Evolutionary conservation across 148 eudicot genomes (phyloP), one percentile per base, ranked within the genome.

Genomic region (Simmondsia chinensis): DNA sequence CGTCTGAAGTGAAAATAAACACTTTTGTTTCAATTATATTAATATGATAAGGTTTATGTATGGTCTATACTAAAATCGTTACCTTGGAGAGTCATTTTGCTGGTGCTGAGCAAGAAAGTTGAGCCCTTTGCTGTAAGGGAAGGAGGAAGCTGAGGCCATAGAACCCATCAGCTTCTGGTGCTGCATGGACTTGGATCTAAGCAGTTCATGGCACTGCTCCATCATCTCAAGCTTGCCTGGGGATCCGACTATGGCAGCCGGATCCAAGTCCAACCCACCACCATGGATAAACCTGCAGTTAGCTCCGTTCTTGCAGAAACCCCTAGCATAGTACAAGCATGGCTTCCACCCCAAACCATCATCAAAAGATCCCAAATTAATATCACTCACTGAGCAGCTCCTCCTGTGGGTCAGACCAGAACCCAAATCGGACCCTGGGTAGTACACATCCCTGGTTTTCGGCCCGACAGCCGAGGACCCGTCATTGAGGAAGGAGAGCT

Each of bases 291-390:
- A 88, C 43, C 82, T 63, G 54, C 97, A 83, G 20, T 66, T 69
- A 1, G 64, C 64, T 17, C 97, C 97, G 28, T 88, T 88, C 67
- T 88, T 88, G 34, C 97, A 88, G 38, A 59, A 88, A 9, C 97
- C 97, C 62, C 78, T 80, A 4, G 94, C 91, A 41, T 61, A 88
- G 47, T 83, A 88, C 0, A 83, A 37, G 14, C 97, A 88, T 0
- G 96, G 94, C 30, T 77, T 88, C 91, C 89, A 88, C 2, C 89
- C 89, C 19, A 65, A 56, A n/a, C n/a, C 87, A 15, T 73, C 93
- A 11, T 52, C n/a, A n/a, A n/a, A 36, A 1, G 68, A 56, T 20
- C 73, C 79, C 2, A 72, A 26, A 51, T 56, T 63, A 2, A 79
- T 48, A 52, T 82, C 96, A 37, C 64, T 86, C 9, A 82, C 96